Evolutionary conservation across 768 basidiomycete species (phyloP).

Genomic region (Hericium erinaceus): DNA sequence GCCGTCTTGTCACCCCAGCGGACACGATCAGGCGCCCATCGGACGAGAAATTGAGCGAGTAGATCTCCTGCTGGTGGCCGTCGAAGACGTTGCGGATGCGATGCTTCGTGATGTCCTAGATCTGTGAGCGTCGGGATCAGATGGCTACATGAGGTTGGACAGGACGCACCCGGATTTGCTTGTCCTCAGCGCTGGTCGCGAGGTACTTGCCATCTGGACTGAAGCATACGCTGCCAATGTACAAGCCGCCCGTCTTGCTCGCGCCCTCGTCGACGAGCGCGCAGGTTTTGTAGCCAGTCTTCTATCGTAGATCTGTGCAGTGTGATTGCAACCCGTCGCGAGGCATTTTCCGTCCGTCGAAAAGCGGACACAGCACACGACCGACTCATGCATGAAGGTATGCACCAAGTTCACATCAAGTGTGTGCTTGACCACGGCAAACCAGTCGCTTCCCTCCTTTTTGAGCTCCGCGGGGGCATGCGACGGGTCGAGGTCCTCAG

Average conservation of each 20-base stretch:
- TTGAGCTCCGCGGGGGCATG: slow-evolving; percentile 45
- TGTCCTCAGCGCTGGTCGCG: slow-evolving; percentile 85
- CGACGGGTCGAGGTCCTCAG: slow-evolving; percentile 39
- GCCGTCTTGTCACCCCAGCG: slow-evolving; percentile 70
- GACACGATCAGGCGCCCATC: slow-evolving; percentile 83
- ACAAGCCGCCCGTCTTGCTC: slow-evolving; percentile 70
- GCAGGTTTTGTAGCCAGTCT: slow-evolving; percentile 75
- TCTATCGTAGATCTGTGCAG: slow-evolving; percentile 94
- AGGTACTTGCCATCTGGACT: slow-evolving; percentile 62
- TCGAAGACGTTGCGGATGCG: slow-evolving; percentile 74
- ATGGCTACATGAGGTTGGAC: not conserved
- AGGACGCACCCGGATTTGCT: slow-evolving; percentile 69
- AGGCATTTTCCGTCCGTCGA: slow-evolving; percentile 89
- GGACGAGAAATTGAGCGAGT: slow-evolving; percentile 85
- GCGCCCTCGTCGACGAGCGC: slow-evolving; percentile 72
- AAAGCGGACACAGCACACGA: slow-evolving; percentile 87
- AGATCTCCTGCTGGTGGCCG: slow-evolving; percentile 90
- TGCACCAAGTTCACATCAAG: slow-evolving; percentile 77
- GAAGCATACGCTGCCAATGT: slow-evolving; percentile 82
- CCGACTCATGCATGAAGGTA: slow-evolving; percentile 89
- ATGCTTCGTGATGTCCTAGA: slow-evolving; percentile 85
- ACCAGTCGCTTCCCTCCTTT: slow-evolving; percentile 82
- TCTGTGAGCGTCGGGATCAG: slow-evolving; percentile 32
- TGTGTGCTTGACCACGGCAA: slow-evolving; percentile 67
- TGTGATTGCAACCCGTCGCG: slow-evolving; percentile 94